Percentiles rank a stretch among this genome's conserved stretches.
Evolutionary conservation across 2,329 filamentous ascomycete species (phyloP).

Genomic region (Paecilomyces niveus): DNA sequence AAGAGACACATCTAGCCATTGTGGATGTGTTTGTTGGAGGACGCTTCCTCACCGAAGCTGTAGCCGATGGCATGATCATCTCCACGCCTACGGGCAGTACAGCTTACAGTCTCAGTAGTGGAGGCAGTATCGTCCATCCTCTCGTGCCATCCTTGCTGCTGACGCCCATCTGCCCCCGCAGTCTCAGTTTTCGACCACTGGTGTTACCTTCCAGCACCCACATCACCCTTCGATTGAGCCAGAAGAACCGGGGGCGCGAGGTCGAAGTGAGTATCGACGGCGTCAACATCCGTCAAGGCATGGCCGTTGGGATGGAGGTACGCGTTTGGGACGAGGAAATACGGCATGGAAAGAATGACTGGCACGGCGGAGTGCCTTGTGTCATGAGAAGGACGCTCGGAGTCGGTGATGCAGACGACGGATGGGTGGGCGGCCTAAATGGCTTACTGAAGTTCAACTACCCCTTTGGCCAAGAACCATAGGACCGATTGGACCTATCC

Average conservation of each 20-base stretch:
- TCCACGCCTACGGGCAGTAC: conserved; percentile 92
- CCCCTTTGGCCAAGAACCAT: conserved; percentile 68
- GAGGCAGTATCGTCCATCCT: conserved; percentile 90
- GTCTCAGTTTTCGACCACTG: conserved; percentile 82
- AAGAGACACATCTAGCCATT: conserved; percentile 81
- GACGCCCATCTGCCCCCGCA: conserved; percentile 89
- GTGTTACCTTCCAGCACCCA: conserved; percentile 82
- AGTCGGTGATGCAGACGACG: conserved; percentile 60
- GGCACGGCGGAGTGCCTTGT: conserved; percentile 80
- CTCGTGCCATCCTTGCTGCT: conserved; percentile 81
- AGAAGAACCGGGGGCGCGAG: conserved; percentile 69
- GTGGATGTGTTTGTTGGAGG: conserved; percentile 88
- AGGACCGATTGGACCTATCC: not conserved
- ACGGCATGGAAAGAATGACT: conserved; percentile 43
- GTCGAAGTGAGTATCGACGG: conserved; percentile 76
- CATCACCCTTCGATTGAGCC: conserved; percentile 72
- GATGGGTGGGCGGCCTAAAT: conserved; percentile 94
- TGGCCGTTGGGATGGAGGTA: conserved; percentile 73
- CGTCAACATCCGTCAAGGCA: conserved; percentile 56
- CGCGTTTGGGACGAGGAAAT: conserved; percentile 83
- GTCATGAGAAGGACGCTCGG: conserved; percentile 62
- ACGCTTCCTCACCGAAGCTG: conserved; percentile 84
- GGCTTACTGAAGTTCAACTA: conserved; percentile 95
- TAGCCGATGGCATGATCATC: conserved; percentile 90
- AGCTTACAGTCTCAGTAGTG: conserved; percentile 87